These are phyloP conservation scores for Kurtzmaniella quercitrusa DNA, from an alignment of 1,139 yeast species.

Conservation along the genomic window DNA sequence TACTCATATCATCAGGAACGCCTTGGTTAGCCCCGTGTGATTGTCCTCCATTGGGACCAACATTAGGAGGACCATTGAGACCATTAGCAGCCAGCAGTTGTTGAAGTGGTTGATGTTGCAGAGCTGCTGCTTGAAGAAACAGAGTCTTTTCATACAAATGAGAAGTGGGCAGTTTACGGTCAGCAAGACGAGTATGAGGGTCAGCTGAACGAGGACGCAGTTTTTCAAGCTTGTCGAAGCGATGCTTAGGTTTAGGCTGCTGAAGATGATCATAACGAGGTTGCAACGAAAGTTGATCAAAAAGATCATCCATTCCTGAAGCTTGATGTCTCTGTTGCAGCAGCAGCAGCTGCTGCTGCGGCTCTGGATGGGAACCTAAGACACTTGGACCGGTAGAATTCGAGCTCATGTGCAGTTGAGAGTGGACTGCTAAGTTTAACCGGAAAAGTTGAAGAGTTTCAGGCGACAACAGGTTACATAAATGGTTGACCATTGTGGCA, in stretches of 20 bases:
- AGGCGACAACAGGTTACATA: conserved; percentile 45
- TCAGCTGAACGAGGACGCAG: conserved; percentile 45
- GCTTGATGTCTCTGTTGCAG: neutral
- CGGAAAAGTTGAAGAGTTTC: conserved; percentile 46
- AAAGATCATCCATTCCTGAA: neutral
- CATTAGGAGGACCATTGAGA: neutral
- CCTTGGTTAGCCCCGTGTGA: conserved; percentile 7
- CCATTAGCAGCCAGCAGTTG: conserved; percentile 3
- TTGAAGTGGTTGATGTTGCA: conserved; percentile 13
- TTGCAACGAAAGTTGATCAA: neutral
- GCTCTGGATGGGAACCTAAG: conserved; percentile 4
- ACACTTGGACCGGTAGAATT: neutral
- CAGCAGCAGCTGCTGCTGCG: conserved; percentile 4
- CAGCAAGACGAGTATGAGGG: conserved; percentile 22
- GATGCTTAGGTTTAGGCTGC: conserved; percentile 38
- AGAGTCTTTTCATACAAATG: conserved; percentile 44
- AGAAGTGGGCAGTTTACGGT: conserved; percentile 41
- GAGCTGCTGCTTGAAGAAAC: conserved; percentile 42
- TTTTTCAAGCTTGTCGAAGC: conserved; percentile 25
- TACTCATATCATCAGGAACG: conserved; percentile 19
- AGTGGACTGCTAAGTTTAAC: conserved; percentile 17
- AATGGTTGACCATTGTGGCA: conserved; percentile 56
- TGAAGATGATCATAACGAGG: conserved; percentile 16
- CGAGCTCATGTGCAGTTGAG: conserved; percentile 4
- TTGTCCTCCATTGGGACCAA: conserved; percentile 1